A percentile compares a stretch with the other conserved stretches of the same genome.
Conservation (phyloP, 495 filamentous ascomycete species). For the Aspergillus steynii region DNA sequence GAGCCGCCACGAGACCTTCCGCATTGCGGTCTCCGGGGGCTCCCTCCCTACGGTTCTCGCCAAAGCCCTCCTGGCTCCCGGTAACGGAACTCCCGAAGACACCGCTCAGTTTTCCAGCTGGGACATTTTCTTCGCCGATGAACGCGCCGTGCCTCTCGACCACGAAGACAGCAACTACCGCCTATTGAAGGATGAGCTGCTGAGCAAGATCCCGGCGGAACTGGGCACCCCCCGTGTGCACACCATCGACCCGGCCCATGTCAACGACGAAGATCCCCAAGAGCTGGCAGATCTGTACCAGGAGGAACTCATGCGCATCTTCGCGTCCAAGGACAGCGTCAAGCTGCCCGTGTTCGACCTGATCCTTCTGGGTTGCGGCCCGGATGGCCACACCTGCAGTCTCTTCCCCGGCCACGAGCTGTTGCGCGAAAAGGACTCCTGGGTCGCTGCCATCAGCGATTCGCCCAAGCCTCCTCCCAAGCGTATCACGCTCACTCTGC, state of each 20-base stretch:
- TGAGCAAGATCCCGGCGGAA: conserved; percentile 77
- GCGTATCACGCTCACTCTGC: conserved; percentile 88
- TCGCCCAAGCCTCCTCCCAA: conserved; percentile 91
- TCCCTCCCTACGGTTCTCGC: conserved; percentile 88
- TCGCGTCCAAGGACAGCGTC: conserved; percentile 83
- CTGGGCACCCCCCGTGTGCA: conserved; percentile 68
- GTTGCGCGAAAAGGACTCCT: conserved; percentile 83
- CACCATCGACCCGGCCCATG: conserved; percentile 68
- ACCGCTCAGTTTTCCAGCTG: conserved; percentile 77
- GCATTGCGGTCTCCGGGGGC: conserved; percentile 90
- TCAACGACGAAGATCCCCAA: conserved; percentile 82
- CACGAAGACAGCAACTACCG: conserved; percentile 93
- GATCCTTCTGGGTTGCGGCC: conserved; percentile 86
- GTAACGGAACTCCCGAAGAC: conserved; percentile 58
- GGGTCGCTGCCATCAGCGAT: conserved; percentile 88
- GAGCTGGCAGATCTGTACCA: conserved; percentile 95
- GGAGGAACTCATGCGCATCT: conserved; percentile 76
- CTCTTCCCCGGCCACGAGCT: conserved; percentile 89
- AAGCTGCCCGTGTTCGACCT: conserved; percentile 93
- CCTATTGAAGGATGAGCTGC: conserved; percentile 79
- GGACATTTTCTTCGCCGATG: conserved; percentile 98
- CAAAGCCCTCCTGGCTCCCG: conserved; percentile 67
- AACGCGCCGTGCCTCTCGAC: conserved; percentile 89
- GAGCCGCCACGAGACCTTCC: conserved; percentile 78
- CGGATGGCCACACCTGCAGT: conserved; percentile 96